phyloP scores from a whole-genome alignment of 805 yeast genomes.

The Ogataea pilisensis region DNA sequence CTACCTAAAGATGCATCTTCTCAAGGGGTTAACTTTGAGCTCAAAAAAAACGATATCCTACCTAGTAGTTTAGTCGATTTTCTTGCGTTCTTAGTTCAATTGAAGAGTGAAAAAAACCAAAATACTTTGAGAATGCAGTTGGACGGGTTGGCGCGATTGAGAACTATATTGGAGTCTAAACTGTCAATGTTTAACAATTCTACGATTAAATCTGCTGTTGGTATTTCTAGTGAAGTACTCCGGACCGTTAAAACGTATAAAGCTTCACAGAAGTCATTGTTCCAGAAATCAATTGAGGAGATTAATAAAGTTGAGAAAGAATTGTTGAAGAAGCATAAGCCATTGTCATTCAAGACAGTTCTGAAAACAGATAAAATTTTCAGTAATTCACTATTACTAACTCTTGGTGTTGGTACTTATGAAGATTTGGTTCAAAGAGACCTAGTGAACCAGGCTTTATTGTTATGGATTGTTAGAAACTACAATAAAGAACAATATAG shows the following conservation, averaged over 20 bases:
- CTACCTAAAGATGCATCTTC: slow-evolving; percentile 37
- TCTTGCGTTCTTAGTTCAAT: slow-evolving; percentile 51
- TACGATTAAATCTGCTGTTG: slow-evolving; percentile 20
- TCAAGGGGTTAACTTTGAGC: slow-evolving; percentile 37
- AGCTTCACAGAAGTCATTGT: slow-evolving; percentile 44
- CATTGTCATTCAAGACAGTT: slow-evolving; percentile 51
- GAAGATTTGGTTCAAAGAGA: slow-evolving; percentile 46
- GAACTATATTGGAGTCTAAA: slow-evolving; percentile 50
- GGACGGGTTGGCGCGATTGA: slow-evolving; percentile 56
- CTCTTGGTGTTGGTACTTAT: slow-evolving; percentile 53
- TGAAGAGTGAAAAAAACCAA: slow-evolving; percentile 40
- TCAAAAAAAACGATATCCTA: slow-evolving; percentile 23
- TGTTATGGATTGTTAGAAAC: slow-evolving; percentile 61
- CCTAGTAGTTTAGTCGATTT: slow-evolving; percentile 44
- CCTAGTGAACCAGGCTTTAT: slow-evolving; percentile 53
- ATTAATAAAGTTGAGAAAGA: slow-evolving; percentile 43
- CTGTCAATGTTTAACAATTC: slow-evolving; percentile 35
- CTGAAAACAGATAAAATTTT: slow-evolving; percentile 37
- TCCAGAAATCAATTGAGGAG: slow-evolving; percentile 41
- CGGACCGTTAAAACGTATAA: slow-evolving; percentile 43
- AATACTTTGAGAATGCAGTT: slow-evolving; percentile 51
- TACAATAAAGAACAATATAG: slow-evolving; percentile 39
- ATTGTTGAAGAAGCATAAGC: slow-evolving; percentile 40
- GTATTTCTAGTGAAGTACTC: slow-evolving; percentile 21
- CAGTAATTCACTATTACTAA: slow-evolving; percentile 43